Base-by-base conservation (phyloP, 805 yeast genomes). In the Metschnikowia orientalis region DNA sequence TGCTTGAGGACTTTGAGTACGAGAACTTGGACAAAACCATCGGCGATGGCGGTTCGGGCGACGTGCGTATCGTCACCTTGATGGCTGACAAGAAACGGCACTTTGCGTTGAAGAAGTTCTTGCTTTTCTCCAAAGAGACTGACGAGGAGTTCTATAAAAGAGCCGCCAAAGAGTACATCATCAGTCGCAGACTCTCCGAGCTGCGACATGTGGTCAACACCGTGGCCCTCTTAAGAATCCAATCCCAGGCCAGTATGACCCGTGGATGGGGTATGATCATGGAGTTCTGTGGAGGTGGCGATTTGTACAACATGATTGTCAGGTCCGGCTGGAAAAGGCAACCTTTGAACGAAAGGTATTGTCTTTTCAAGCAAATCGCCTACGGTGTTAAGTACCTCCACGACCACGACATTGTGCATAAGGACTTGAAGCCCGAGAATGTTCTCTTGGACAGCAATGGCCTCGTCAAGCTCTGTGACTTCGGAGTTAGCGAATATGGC, bases 221-320 rank as follows among this genome's bases (percentile, higher is more conserved):
- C 4, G 62, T 67, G 42, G 75, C 73, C 8, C 48, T 81, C 15
- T 53, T 81, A 11, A 69, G 76, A 36, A 64, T 81, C 13, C 82
- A 80, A 35, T 66, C 80, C 1, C 70, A 75, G 13, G 64, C 67
- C 5, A 62, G 56, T 26, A 54, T 79, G 39, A 67, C 73, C 2
- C 61, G 88, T 42, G 81, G 85, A 2, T 83, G 92, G 92, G 92
- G 90, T 2, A 73, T 82, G 53, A 69, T 79, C 3, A 61, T 82
- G 69, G 85, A 80, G 42, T 69, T 58, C 33, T 80, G 86, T 45
- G 57, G 56, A 13, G 75, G 73, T 14, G 80, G 80, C 30, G 92
- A 82, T 54, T 56, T 82, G 28, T 77, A 77, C 47, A 65, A 69
- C 35, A 50, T 75, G 29, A 72, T 81, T 31, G 58, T 67, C 21